These are phyloP conservation scores for Oryza punctata DNA, from an alignment of 176 grass and related monocot genomes.

Conservation along the genomic window DNA sequence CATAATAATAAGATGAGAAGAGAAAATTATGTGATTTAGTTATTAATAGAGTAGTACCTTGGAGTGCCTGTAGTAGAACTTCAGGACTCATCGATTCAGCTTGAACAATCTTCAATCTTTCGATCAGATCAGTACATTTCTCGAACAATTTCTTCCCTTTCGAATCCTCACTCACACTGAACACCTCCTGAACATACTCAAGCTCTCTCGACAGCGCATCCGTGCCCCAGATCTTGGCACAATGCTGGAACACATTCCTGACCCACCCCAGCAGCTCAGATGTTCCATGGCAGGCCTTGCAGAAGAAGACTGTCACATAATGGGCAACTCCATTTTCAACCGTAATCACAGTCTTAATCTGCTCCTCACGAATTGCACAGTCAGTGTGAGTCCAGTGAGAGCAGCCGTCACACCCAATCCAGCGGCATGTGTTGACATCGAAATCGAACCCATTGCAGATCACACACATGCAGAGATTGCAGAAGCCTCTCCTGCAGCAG, in stretches of 20 bases:
- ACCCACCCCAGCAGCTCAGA: slow-evolving; percentile 87
- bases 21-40: slow-evolving; percentile 4
- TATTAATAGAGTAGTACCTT: slow-evolving; percentile 59
- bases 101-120: slow-evolving; percentile 53
- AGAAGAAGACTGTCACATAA: slow-evolving; percentile 67
- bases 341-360: slow-evolving; percentile 49
- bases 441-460: slow-evolving; percentile 87
- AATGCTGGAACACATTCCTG: slow-evolving; percentile 85
- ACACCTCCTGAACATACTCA: slow-evolving; percentile 84
- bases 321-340: slow-evolving; percentile 51
- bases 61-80: slow-evolving; percentile 62
- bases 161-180: slow-evolving; percentile 65
- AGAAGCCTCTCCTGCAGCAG: slow-evolving; percentile 66
- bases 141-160: slow-evolving; percentile 66
- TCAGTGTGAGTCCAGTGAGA: slow-evolving; percentile 93
- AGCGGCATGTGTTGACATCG: slow-evolving; percentile 82
- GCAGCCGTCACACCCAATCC: slow-evolving; percentile 91
- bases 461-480: slow-evolving; percentile 95
- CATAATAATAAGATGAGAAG: neutral
- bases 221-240: slow-evolving; percentile 66
- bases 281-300: slow-evolving; percentile 79
- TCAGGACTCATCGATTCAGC: slow-evolving; percentile 61
- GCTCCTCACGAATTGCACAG: slow-evolving; percentile 66
- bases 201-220: slow-evolving; percentile 68
- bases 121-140: slow-evolving; percentile 67